Conservation (phyloP, 2,329 filamentous ascomycete species). For the Sporothrix pseudoabietina region DNA sequence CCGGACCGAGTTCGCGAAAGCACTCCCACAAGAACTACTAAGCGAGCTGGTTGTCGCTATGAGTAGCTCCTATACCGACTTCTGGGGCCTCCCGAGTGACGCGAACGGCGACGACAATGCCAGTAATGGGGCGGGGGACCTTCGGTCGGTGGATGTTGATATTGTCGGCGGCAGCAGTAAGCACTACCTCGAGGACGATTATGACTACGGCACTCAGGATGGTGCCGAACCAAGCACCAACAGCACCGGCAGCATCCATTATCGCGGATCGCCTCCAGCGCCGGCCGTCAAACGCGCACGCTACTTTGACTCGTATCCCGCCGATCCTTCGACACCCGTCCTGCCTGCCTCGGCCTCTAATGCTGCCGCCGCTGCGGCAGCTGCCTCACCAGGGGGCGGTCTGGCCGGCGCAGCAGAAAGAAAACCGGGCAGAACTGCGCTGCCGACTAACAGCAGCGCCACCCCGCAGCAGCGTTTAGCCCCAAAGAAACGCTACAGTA, state of each 20-base stretch:
- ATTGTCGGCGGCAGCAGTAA: conserved; percentile 48
- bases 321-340: neutral
- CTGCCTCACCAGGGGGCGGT: neutral
- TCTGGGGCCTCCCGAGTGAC: conserved; percentile 43
- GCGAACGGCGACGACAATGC: neutral
- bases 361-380: neutral
- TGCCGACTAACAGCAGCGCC: conserved; percentile 35
- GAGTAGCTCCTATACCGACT: conserved; percentile 47
- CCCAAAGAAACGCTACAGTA: conserved; percentile 32
- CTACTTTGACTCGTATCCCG: conserved; percentile 41
- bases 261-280: conserved; percentile 17
- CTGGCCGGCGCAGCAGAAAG: conserved; percentile 33
- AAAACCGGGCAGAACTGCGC: conserved; percentile 40
- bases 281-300: conserved; percentile 47
- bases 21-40: conserved; percentile 63
- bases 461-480: neutral
- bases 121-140: conserved; percentile 31
- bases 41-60: conserved; percentile 65
- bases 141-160: conserved; percentile 29
- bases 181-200: conserved; percentile 51
- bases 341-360: neutral
- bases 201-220: conserved; percentile 43
- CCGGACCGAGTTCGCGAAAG: conserved; percentile 60
- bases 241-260: conserved; percentile 11
- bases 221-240: conserved; percentile 3